These are phyloP conservation scores for Symmetrospora coprosmae DNA, from an alignment of 768 basidiomycete genomes.

Conservation along the genomic window DNA sequence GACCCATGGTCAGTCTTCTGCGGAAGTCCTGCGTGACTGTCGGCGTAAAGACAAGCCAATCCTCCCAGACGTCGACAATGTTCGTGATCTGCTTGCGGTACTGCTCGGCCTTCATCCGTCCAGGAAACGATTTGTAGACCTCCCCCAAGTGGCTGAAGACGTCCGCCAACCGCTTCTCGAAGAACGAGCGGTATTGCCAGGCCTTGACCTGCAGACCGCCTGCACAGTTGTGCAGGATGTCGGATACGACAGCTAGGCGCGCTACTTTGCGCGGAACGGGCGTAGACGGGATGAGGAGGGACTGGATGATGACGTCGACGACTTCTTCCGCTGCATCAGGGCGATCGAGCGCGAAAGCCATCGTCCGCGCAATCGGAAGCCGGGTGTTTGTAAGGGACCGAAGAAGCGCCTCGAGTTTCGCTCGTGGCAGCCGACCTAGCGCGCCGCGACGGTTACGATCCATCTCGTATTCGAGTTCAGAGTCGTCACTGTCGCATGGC, in stretches of 20 bases:
- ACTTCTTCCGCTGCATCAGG: conserved; percentile 93
- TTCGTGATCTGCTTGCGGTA: conserved; percentile 84
- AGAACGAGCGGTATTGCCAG: conserved; percentile 92
- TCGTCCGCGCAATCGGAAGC: conserved; percentile 81
- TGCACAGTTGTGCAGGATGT: conserved; percentile 93
- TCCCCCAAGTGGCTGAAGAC: conserved; percentile 91
- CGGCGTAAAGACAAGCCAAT: conserved; percentile 91
- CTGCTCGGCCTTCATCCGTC: conserved; percentile 84
- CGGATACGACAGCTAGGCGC: conserved; percentile 85
- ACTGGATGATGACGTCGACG: conserved; percentile 71
- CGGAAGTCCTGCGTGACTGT: conserved; percentile 48
- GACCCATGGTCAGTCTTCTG: no score
- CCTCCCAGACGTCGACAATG: conserved; percentile 91
- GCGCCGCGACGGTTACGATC: conserved; percentile 41
- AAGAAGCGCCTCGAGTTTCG: conserved; percentile 79
- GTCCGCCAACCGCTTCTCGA: conserved; percentile 74
- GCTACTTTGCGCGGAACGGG: conserved; percentile 96
- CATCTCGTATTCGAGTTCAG: conserved; percentile 77
- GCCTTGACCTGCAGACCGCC: conserved; percentile 74
- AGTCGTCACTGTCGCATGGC: conserved; percentile 45
- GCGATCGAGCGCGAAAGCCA: conserved; percentile 94
- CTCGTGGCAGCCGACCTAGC: conserved; percentile 64
- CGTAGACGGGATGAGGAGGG: conserved; percentile 75
- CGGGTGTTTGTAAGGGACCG: conserved; percentile 69
- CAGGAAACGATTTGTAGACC: conserved; percentile 90